phyloP scores from a whole-genome alignment of 2,329 filamentous ascomycete genomes.

The Nemania serpens region DNA sequence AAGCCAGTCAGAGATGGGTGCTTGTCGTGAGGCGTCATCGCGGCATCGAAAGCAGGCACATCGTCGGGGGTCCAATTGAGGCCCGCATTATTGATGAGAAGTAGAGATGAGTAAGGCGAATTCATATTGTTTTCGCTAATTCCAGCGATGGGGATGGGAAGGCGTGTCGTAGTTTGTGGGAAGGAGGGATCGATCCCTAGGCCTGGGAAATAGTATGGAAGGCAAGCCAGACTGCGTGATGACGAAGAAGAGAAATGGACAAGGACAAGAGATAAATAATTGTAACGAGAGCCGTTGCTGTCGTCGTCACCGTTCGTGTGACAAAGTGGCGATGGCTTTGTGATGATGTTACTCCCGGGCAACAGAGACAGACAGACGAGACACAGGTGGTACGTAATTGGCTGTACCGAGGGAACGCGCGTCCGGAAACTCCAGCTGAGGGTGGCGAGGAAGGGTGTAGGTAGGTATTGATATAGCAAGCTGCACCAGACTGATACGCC shows the following conservation, averaged over 20 bases:
- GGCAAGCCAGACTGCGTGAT: neutral
- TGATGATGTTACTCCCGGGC: neutral
- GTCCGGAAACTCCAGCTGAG: neutral
- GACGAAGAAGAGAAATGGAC: neutral
- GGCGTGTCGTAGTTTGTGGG: neutral
- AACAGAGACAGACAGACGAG: neutral
- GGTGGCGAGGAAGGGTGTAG: too few species aligned
- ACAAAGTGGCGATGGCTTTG: neutral
- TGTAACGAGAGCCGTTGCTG: neutral
- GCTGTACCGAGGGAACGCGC: neutral
- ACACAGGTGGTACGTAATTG: neutral
- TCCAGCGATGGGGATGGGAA: neutral
- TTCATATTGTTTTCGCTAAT: constrained; percentile 41
- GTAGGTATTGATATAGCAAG: neutral
- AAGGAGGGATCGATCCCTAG: neutral
- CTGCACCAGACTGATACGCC: neutral
- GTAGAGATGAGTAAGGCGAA: constrained; percentile 49
- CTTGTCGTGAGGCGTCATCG: constrained; percentile 50
- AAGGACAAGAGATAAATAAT: neutral
- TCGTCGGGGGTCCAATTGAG: constrained; percentile 41
- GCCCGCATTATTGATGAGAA: constrained; percentile 45
- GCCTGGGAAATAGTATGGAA: neutral
- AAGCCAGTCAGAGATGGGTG: constrained; percentile 73
- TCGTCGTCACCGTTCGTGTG: neutral
- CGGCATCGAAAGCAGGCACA: constrained; percentile 41